These are phyloP conservation scores for Podospora pseudocomata DNA, from an alignment of 495 filamentous ascomycete species.

Conservation along the genomic window DNA sequence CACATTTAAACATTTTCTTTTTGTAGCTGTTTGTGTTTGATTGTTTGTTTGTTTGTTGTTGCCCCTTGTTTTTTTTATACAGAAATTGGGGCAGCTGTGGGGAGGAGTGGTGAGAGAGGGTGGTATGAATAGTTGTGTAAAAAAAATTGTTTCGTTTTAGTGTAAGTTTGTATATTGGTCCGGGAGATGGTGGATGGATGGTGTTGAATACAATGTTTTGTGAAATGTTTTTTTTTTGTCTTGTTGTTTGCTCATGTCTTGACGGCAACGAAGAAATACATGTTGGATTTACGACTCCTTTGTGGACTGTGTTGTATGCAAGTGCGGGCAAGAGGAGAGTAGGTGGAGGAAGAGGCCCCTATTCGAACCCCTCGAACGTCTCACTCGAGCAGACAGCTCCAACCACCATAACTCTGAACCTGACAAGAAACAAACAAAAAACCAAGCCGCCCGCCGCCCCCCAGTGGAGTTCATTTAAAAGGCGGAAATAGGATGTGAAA, in stretches of 20 bases:
- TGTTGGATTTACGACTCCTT: too few relatives aligned
- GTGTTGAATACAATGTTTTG: neutral
- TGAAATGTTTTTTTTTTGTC: neutral
- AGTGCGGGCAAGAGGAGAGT: too few relatives aligned
- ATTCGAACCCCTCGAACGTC: too few relatives aligned
- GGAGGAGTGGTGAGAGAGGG: neutral
- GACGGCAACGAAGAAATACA: neutral
- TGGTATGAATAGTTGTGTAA: neutral
- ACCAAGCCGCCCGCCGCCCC: neutral
- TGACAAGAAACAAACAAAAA: too few relatives aligned
- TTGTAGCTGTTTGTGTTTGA: neutral
- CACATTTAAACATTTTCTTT: slow-evolving; percentile 2
- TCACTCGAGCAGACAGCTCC: too few relatives aligned
- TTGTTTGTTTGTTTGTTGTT: neutral
- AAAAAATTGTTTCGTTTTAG: neutral
- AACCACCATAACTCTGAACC: too few relatives aligned
- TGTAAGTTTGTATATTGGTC: neutral
- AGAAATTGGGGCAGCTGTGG: neutral
- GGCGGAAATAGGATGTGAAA: neutral
- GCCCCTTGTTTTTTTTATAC: neutral
- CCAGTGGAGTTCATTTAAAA: too few relatives aligned
- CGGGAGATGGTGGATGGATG: neutral
- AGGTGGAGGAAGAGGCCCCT: too few relatives aligned
- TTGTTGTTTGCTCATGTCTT: neutral
- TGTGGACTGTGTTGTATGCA: too few relatives aligned